Base-by-base conservation (phyloP, 208 protist species). In the Wallacemonas sp. region DNA sequence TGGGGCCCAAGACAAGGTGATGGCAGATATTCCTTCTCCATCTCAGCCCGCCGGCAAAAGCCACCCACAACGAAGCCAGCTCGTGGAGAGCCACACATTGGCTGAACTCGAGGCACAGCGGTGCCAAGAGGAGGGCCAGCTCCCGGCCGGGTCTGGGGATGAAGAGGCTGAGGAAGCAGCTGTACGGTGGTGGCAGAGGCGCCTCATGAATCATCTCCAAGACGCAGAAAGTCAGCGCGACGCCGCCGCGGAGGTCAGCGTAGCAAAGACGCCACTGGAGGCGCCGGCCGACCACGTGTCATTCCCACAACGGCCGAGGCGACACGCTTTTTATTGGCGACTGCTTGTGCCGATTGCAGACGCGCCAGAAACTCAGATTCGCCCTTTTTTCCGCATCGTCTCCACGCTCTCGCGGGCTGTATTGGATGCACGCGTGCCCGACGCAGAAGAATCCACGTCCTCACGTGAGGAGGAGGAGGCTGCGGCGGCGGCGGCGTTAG, bases 281-380 rank as follows among this genome's bases (percentile, higher is more conserved):
- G 70, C 70, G 64, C 54, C 26, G 24, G 54, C 58, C 1, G 14
- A 17, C 6, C 36, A 17, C 9, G 36, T 14, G 14, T 14, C 36
- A 41, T 6, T 41, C 9, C 36, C 6, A 6, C 9, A 11, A 22
- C 8, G 17, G 17, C 12, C 44, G 44, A 49, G 44, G 17, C 6
- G 19, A 6, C 6, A 6, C 6, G 12, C 8, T 8, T 11, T 26
- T 19, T 82, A 77, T 59, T 82, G 76, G 76, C 62, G 76, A 1
- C 65, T 82, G 22, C 46, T 66, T 22, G 30, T 82, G 2, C 76
- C 76, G 2, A 47, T 82, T 11, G 41, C 63, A 8, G 76, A 82
- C 68, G n/a, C 49, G n/a, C 67, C 66, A 6, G 51, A 15, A 9
- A 44, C 28, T 33, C 17, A 19, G 1, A 45, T 82, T 6, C 47